Conservation (phyloP, 768 basidiomycete genomes). For the Lentinula sp. region DNA sequence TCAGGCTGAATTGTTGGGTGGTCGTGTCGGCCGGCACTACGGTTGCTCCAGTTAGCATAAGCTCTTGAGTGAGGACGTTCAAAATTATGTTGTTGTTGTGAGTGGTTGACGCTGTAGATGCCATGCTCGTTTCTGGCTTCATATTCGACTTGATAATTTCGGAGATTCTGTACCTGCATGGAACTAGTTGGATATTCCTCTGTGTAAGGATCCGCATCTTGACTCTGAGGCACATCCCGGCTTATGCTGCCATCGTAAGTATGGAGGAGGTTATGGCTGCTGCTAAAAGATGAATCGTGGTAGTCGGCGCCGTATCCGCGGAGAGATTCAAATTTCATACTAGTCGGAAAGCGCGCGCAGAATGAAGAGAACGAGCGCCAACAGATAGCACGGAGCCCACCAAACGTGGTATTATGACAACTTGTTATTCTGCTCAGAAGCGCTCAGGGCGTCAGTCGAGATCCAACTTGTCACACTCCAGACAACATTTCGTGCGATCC, state of each 20-base stretch:
- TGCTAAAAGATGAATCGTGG: background rate
- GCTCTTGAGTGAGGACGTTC: background rate
- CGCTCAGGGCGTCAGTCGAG: too few species aligned
- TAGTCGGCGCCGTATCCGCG: background rate
- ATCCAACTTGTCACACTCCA: too few species aligned
- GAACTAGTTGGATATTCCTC: background rate
- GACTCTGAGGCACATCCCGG: background rate
- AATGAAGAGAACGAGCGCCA: too few species aligned
- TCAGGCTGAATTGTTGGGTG: background rate
- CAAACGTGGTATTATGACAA: too few species aligned
- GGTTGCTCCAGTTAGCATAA: background rate
- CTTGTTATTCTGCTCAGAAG: too few species aligned
- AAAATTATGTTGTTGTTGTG: background rate
- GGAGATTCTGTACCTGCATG: background rate
- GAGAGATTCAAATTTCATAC: background rate
- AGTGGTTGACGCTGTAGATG: background rate
- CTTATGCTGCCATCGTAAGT: background rate
- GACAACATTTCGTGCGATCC: too few species aligned
- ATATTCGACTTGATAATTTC: background rate
- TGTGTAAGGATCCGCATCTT: background rate
- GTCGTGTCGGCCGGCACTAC: background rate
- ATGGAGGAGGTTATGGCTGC: background rate
- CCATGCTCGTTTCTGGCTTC: background rate
- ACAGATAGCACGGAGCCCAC: too few species aligned
- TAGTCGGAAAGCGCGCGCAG: background rate